Conservation (phyloP, 1,284 basidiomycete species). For the Cryptococcus amylolentus region DNA sequence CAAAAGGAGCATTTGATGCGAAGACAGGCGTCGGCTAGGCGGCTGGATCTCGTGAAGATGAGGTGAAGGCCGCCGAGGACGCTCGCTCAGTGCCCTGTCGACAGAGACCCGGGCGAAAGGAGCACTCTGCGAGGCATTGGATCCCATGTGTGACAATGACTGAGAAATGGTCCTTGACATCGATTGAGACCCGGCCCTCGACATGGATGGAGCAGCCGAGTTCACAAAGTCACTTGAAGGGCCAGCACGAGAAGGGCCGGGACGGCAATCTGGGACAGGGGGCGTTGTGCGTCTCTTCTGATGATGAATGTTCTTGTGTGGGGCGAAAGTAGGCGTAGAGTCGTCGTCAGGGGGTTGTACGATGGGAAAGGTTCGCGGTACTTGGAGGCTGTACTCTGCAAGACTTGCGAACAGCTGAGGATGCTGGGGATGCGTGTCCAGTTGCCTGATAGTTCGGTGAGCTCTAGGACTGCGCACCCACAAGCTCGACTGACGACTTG, state of each 20-base stretch:
- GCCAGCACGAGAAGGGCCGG: background rate
- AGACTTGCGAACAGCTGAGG: slow-evolving; percentile 6
- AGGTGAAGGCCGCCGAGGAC: slow-evolving; percentile 20
- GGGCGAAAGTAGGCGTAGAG: background rate
- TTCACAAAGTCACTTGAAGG: too few species aligned
- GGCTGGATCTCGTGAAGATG: slow-evolving; percentile 40
- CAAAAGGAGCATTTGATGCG: slow-evolving; percentile 39
- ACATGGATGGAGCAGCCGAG: too few species aligned
- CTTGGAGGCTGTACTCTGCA: slow-evolving; percentile 8
- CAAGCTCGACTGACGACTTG: background rate
- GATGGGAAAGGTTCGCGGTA: slow-evolving; percentile 6
- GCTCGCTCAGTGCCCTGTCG: background rate
- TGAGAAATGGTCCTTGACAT: too few species aligned
- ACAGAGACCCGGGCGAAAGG: background rate
- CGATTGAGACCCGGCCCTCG: too few species aligned
- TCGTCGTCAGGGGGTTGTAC: background rate
- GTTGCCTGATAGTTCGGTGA: background rate
- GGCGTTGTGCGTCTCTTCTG: background rate
- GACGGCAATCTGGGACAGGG: background rate
- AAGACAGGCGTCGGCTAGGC: slow-evolving; percentile 25
- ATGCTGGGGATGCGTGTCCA: background rate
- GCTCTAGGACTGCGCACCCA: background rate
- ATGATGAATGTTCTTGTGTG: background rate
- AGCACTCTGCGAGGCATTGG: too few species aligned
- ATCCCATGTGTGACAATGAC: too few species aligned